phyloP scores from a whole-genome alignment of 192 early-diverging fungal species.

The Backusella sp. region DNA sequence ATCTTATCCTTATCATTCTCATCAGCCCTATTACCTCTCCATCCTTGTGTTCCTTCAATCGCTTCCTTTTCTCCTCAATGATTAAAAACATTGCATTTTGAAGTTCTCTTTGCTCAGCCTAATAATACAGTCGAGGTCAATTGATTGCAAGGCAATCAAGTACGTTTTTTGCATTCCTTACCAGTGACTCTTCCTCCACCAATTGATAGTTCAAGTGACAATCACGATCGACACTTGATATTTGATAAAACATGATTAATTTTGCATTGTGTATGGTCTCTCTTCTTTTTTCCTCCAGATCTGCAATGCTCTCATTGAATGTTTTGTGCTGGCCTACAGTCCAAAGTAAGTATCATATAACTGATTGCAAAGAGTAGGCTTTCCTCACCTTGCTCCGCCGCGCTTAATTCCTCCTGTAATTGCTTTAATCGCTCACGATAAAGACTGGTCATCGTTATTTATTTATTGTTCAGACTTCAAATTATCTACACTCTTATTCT shows the following conservation, averaged over 20 bases:
- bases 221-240: neutral
- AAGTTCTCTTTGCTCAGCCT: slow-evolving; percentile 17
- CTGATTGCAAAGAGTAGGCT: neutral
- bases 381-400: neutral
- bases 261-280: slow-evolving; percentile 13
- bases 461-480: neutral
- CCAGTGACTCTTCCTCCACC: slow-evolving; percentile 5
- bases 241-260: slow-evolving; percentile 21
- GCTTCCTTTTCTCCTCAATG: slow-evolving; percentile 19
- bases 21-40: neutral
- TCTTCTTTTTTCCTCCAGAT: neutral
- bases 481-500: neutral
- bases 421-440: slow-evolving; percentile 17
- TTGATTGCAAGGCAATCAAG: neutral
- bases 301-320: neutral
- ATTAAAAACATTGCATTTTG: slow-evolving; percentile 16
- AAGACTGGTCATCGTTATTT: neutral
- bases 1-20: neutral
- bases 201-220: neutral
- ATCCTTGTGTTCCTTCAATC: slow-evolving; percentile 20
- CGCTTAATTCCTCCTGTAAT: slow-evolving; percentile 9
- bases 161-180: neutral
- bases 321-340: neutral
- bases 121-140: neutral
- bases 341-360: neutral